phyloP scores from a whole-genome alignment of 306 rosid species.

The cucumber (Cucumis sativus) region DNA sequence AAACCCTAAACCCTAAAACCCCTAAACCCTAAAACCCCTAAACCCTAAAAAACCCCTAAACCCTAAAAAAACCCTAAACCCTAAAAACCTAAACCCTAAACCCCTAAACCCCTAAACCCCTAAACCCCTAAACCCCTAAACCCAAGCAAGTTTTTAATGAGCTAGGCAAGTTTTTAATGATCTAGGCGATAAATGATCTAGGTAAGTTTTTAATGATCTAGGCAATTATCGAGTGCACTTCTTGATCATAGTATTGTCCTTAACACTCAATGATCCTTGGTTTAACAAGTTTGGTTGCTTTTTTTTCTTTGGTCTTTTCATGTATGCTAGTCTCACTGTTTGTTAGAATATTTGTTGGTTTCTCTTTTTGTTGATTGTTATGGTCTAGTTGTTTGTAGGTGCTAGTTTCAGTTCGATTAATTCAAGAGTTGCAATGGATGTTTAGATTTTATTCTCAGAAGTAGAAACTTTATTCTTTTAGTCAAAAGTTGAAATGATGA shows the following conservation, averaged over 20 bases:
- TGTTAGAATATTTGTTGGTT: neutral
- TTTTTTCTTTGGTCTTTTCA: neutral
- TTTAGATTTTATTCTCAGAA: neutral
- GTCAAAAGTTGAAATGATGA: neutral
- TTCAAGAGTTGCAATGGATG: neutral
- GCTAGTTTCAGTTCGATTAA: neutral
- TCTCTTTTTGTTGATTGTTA: neutral
- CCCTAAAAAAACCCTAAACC: too few species aligned
- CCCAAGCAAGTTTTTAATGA: too few species aligned
- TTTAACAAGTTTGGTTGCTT: conserved; percentile 65
- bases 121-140: too few species aligned
- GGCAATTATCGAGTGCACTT: conserved; percentile 60
- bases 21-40: too few species aligned
- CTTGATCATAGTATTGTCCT: conserved; percentile 90
- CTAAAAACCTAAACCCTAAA: too few species aligned
- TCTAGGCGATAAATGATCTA: too few species aligned
- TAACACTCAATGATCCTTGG: conserved; percentile 98
- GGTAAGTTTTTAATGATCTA: conserved; percentile 42
- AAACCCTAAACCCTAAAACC: too few species aligned
- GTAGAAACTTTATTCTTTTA: neutral
- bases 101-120: too few species aligned
- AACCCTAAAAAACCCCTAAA: too few species aligned
- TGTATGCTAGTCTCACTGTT: neutral
- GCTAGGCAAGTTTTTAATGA: too few species aligned
- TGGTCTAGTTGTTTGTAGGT: neutral